A percentile compares a stretch with the other conserved stretches of the same genome.
Conservation (phyloP, 805 yeast genomes). For the Candida michaelii region DNA sequence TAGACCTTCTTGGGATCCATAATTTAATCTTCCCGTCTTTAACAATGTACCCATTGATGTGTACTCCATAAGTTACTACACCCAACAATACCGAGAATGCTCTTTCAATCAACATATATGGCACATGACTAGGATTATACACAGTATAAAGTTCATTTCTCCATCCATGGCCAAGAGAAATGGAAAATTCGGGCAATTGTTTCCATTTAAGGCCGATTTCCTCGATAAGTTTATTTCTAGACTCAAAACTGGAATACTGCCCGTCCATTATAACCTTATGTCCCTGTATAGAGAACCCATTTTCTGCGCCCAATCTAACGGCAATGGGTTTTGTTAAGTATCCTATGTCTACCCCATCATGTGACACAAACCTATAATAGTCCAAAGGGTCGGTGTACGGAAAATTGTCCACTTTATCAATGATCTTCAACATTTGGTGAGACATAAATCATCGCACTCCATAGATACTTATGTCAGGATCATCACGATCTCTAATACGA, state of each 20-base stretch:
- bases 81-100: constrained; percentile 82
- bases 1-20: constrained; percentile 86
- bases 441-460: not conserved
- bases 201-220: constrained; percentile 44
- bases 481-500: constrained; percentile 26
- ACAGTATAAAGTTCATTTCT: constrained; percentile 79
- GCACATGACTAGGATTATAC: constrained; percentile 51
- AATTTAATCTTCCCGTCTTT: constrained; percentile 46
- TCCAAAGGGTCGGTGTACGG: constrained; percentile 19
- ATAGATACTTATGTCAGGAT: constrained; percentile 18
- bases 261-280: constrained; percentile 29
- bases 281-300: constrained; percentile 17
- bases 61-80: constrained; percentile 86
- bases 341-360: constrained; percentile 32
- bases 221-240: constrained; percentile 41
- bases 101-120: constrained; percentile 75
- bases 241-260: constrained; percentile 36
- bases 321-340: constrained; percentile 27
- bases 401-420: constrained; percentile 33
- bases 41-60: constrained; percentile 72
- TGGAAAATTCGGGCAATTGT: constrained; percentile 24
- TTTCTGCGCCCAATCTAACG: constrained; percentile 17
- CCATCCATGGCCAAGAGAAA: constrained; percentile 62
- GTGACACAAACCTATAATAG: constrained; percentile 28
- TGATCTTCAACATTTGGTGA: constrained; percentile 10